Conservation (phyloP, 164 flowering plant genomes). For the Annona squamosa region DNA sequence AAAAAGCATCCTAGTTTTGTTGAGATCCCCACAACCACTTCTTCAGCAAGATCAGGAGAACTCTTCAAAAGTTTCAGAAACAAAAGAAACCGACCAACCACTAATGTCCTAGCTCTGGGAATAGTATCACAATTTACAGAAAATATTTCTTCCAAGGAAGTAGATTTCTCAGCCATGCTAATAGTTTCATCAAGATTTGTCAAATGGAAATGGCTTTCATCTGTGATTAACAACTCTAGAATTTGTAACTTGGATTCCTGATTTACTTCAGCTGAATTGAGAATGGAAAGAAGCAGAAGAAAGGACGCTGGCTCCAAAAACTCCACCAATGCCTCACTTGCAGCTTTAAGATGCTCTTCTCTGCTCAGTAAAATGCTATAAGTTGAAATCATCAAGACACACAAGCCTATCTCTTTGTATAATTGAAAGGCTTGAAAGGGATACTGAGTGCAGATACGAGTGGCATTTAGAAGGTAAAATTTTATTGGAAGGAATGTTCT, state of each 20-base stretch:
- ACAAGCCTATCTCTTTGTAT: conserved; percentile 44
- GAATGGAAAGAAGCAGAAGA: conserved; percentile 52
- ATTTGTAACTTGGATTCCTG: conserved; percentile 44
- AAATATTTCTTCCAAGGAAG: conserved; percentile 34
- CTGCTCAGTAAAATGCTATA: conserved; percentile 46
- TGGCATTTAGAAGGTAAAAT: conserved; percentile 76
- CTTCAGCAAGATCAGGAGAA: conserved; percentile 54
- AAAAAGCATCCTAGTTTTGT: conserved; percentile 62
- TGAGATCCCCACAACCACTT: conserved; percentile 35
- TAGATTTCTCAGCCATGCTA: background rate
- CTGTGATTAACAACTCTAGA: conserved; percentile 59
- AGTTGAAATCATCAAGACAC: conserved; percentile 50
- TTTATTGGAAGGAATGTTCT: conserved; percentile 73
- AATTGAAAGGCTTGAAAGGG: conserved; percentile 50
- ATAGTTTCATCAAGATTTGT: conserved; percentile 8
- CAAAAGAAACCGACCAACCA: conserved; percentile 49
- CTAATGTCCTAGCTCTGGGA: conserved; percentile 23
- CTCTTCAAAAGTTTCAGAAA: conserved; percentile 52
- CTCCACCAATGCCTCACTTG: conserved; percentile 56
- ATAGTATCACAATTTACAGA: conserved; percentile 30
- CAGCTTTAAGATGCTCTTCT: conserved; percentile 39
- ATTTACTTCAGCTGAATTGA: conserved; percentile 51
- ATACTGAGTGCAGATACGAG: conserved; percentile 56
- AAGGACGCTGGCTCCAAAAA: conserved; percentile 60
- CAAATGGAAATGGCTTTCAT: conserved; percentile 17